Evolutionary conservation across 1,139 yeast genomes (phyloP).

Genomic region (Hyphopichia fennica): DNA sequence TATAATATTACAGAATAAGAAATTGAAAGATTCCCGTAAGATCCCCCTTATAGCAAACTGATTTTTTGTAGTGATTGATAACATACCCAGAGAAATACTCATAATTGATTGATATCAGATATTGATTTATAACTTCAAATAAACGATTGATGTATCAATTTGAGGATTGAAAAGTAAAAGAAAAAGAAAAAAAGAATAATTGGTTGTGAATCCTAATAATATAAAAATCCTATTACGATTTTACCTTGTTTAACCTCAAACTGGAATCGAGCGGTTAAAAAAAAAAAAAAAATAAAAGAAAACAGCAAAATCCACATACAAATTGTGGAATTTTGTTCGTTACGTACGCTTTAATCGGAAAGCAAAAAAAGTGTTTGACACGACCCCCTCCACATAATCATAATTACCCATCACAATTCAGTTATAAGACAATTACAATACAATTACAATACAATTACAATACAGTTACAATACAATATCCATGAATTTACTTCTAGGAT

Average conservation of each 20-base stretch:
- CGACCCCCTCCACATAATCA: neutral
- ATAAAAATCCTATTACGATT: neutral
- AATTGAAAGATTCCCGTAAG: neutral
- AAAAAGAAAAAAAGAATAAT: neutral
- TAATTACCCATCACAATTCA: too few species aligned
- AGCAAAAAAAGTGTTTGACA: neutral
- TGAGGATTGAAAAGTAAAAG: neutral
- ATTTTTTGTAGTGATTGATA: too few species aligned
- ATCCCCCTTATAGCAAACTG: too few species aligned
- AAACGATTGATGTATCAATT: neutral
- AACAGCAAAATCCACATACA: too few species aligned
- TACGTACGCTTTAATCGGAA: neutral
- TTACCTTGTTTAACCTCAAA: neutral
- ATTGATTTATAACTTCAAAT: neutral
- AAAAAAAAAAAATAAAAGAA: neutral
- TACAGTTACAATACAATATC: too few species aligned
- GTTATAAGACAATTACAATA: too few species aligned
- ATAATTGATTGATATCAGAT: slow-evolving; percentile 9
- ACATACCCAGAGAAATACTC: slow-evolving; percentile 32
- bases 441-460: too few species aligned
- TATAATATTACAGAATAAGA: too few species aligned
- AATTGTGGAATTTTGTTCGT: too few species aligned
- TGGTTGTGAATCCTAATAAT: neutral
- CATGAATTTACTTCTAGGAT: too few species aligned
- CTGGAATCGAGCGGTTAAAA: neutral